These are phyloP conservation scores for Tolypocladium cylindrosporum DNA, from an alignment of 2,329 filamentous ascomycete genomes.

Conservation along the genomic window DNA sequence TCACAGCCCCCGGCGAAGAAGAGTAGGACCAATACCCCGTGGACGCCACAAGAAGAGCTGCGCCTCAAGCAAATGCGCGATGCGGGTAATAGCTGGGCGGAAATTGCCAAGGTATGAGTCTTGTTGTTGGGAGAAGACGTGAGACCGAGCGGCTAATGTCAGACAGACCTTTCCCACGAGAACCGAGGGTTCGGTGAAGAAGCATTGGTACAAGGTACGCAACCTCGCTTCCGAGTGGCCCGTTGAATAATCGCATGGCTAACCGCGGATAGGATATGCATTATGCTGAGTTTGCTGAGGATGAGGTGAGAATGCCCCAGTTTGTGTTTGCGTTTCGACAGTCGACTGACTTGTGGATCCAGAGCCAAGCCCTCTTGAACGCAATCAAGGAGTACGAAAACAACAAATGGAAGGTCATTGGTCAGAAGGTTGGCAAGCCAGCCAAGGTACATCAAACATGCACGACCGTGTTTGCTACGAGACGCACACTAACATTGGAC, in stretches of 20 bases:
- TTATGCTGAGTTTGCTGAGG: constrained; percentile 95
- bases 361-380: constrained; percentile 71
- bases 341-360: constrained; percentile 15
- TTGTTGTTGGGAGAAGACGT: background rate
- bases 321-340: constrained; percentile 4
- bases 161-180: constrained; percentile 75
- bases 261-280: constrained; percentile 75
- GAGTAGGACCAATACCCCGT: constrained; percentile 95
- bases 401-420: constrained; percentile 98
- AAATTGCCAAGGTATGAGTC: constrained; percentile 89
- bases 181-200: constrained; percentile 97
- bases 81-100: constrained; percentile 87
- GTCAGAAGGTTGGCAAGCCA: constrained; percentile 92
- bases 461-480: background rate
- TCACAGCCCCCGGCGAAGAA: constrained; percentile 65
- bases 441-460: constrained; percentile 53
- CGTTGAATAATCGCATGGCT: background rate
- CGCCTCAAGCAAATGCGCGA: constrained; percentile 91
- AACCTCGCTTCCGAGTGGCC: background rate
- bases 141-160: background rate
- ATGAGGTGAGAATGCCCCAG: constrained; percentile 57
- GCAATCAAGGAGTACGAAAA: constrained; percentile 98
- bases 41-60: constrained; percentile 91
- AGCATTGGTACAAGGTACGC: constrained; percentile 95
- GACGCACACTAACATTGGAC: constrained; percentile 1